phyloP scores from a whole-genome alignment of 257 asterid species.

The Solanum appendiculatum region DNA sequence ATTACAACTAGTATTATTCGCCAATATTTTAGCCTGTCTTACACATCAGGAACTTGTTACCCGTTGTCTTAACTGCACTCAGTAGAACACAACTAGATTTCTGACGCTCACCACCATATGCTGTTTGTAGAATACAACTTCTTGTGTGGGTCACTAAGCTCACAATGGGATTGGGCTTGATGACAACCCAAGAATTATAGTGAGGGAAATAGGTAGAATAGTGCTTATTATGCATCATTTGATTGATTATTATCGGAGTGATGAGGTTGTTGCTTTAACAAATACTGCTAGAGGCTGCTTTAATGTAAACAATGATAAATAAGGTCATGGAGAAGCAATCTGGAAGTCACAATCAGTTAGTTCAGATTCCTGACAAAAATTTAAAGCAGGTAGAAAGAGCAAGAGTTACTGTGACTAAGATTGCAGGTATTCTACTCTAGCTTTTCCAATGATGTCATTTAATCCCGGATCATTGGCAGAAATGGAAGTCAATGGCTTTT shows the following conservation, averaged over 20 bases:
- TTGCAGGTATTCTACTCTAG: conserved; percentile 55
- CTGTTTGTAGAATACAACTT: neutral
- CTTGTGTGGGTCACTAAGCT: neutral
- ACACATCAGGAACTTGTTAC: neutral
- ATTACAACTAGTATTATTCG: neutral
- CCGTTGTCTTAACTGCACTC: neutral
- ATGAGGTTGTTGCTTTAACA: neutral
- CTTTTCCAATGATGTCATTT: neutral
- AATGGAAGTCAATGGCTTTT: conserved; percentile 4
- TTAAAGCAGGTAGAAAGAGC: conserved; percentile 89
- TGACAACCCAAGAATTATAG: neutral
- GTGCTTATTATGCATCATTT: neutral
- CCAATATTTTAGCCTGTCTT: neutral
- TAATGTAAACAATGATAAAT: neutral
- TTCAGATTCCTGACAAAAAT: conserved; percentile 19
- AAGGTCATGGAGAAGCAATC: neutral
- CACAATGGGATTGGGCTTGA: neutral
- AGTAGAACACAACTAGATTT: neutral
- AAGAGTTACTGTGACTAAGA: conserved; percentile 59
- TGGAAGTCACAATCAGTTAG: neutral
- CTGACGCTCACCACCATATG: neutral
- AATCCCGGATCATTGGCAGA: neutral
- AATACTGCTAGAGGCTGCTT: neutral
- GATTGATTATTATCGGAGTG: neutral
- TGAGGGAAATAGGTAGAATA: neutral